These are phyloP conservation scores for Fusarium denticulatum DNA, from an alignment of 2,329 filamentous ascomycete species.

Conservation along the genomic window DNA sequence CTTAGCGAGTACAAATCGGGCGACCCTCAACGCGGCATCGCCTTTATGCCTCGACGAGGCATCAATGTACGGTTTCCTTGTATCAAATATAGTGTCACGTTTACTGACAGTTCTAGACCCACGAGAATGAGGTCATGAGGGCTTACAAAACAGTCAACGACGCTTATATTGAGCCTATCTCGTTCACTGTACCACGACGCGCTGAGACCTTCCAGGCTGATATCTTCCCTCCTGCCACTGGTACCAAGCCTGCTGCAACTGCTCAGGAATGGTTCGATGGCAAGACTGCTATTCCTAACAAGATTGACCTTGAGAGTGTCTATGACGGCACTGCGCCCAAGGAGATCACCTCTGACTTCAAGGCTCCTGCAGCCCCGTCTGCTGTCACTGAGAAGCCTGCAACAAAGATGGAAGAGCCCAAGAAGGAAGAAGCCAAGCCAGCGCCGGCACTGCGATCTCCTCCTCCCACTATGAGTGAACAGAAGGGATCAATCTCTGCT, in stretches of 20 bases:
- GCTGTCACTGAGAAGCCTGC: conserved; percentile 53
- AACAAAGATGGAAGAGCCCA: conserved; percentile 54
- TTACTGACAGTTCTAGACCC: conserved; percentile 64
- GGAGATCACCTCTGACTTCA: conserved; percentile 78
- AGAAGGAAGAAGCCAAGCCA: conserved; percentile 66
- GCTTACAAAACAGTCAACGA: conserved; percentile 98
- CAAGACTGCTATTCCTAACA: conserved; percentile 84
- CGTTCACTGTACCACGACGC: conserved; percentile 93
- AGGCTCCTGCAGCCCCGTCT: conserved; percentile 61
- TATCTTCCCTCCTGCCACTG: conserved; percentile 89
- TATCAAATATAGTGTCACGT: not conserved
- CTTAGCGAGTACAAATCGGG: conserved; percentile 96
- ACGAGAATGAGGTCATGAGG: conserved; percentile 96
- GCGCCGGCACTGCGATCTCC: conserved; percentile 54
- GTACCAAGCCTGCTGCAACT: conserved; percentile 81
- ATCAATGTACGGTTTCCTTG: conserved; percentile 73
- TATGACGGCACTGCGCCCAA: conserved; percentile 86
- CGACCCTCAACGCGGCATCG: conserved; percentile 93
- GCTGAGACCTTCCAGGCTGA: conserved; percentile 97
- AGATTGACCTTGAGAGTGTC: conserved; percentile 92
- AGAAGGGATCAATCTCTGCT: conserved; percentile 85
- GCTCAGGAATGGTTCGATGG: conserved; percentile 86
- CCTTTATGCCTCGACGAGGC: conserved; percentile 92
- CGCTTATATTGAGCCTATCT: conserved; percentile 92
- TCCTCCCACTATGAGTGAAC: conserved; percentile 80